Percentiles rank a stretch among this genome's conserved stretches.
Conservation (phyloP, 73 alveolate species). For the Tetrahymena borealis region DNA sequence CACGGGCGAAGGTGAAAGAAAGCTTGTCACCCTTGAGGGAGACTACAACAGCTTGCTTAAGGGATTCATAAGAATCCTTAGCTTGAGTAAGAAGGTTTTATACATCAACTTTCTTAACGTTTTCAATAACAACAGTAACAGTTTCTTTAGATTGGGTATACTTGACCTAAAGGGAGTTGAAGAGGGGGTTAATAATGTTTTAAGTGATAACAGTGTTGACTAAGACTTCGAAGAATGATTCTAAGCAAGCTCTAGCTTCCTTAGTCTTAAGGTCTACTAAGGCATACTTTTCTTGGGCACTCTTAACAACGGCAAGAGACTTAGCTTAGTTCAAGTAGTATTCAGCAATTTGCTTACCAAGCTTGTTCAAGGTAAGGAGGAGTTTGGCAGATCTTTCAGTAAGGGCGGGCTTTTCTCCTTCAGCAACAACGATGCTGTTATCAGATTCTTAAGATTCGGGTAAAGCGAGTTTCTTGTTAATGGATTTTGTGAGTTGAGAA, state of each 20-base stretch:
- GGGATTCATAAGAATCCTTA: neutral
- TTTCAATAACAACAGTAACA: neutral
- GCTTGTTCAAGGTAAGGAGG: neutral
- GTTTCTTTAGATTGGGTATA: neutral
- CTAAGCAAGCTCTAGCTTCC: neutral
- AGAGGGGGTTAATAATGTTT: neutral
- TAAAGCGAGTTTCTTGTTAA: neutral
- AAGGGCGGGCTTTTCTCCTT: neutral
- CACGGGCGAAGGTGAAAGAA: neutral
- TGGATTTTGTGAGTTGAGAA: neutral
- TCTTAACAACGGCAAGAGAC: neutral
- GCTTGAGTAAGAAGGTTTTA: neutral
- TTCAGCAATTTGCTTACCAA: constrained; percentile 1
- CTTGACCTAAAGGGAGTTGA: neutral
- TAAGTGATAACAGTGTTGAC: neutral
- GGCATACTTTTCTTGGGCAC: neutral
- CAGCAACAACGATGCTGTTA: neutral
- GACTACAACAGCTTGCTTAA: neutral
- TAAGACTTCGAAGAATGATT: neutral
- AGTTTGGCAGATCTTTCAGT: neutral
- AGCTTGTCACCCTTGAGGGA: neutral
- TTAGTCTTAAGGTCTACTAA: neutral
- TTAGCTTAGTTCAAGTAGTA: neutral
- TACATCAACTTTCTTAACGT: neutral
- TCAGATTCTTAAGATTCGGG: neutral